phyloP scores from a whole-genome alignment of 106 monocot genomes.

The Posidonia australis region DNA sequence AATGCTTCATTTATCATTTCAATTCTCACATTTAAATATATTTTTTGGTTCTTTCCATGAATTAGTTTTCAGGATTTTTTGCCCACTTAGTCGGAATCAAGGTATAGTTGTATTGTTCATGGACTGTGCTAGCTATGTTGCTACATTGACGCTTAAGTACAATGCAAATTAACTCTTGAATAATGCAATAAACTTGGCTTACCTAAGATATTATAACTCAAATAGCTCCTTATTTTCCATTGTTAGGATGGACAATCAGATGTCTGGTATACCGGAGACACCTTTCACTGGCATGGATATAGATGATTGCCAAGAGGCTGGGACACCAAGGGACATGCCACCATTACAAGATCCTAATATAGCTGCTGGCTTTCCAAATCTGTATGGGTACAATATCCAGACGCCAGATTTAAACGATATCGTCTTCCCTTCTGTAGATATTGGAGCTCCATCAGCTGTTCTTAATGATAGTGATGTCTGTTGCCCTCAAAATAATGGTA shows the following conservation, averaged over 20 bases:
- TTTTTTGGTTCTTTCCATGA: no score
- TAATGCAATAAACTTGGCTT: no score
- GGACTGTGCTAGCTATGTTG: no score
- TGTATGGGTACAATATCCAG: slow-evolving; percentile 39
- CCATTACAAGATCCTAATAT: slow-evolving; percentile 12
- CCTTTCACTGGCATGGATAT: slow-evolving; percentile 39
- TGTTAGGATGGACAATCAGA: slow-evolving; percentile 19
- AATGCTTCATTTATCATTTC: no score
- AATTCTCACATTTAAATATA: no score
- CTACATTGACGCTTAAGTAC: no score
- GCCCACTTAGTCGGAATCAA: no score
- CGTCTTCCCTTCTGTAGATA: slow-evolving; percentile 29
- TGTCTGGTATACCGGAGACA: slow-evolving; percentile 25
- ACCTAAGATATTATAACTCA: neutral
- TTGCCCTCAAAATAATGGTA: slow-evolving; percentile 10
- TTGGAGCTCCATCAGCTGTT: slow-evolving; percentile 26
- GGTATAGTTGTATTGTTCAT: no score
- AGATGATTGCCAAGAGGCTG: slow-evolving; percentile 30
- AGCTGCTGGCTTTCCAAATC: slow-evolving; percentile 22
- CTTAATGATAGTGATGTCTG: slow-evolving; percentile 11
- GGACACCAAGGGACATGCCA: slow-evolving; percentile 29
- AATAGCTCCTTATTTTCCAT: neutral
- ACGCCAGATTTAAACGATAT: slow-evolving; percentile 73
- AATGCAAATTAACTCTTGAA: no score
- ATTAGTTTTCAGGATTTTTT: no score